These are phyloP conservation scores for Sclerotinia subarctica DNA, from an alignment of 2,329 filamentous ascomycete genomes.

Conservation along the genomic window DNA sequence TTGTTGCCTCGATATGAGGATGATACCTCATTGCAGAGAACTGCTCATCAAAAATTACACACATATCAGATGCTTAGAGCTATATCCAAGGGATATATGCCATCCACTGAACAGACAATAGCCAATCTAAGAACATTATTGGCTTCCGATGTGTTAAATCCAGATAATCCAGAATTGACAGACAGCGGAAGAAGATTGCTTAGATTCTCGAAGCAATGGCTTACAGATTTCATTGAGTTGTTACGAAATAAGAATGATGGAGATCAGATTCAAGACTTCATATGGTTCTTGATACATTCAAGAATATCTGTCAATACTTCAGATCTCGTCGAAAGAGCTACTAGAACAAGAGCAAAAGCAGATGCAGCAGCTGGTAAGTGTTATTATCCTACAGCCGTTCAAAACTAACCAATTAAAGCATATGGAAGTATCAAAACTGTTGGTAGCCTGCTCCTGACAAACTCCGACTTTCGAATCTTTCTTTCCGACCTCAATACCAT, in stretches of 20 bases:
- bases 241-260: slow-evolving; percentile 75
- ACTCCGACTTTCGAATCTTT: slow-evolving; percentile 85
- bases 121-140: slow-evolving; percentile 76
- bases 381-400: background rate
- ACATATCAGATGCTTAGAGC: slow-evolving; percentile 89
- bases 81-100: slow-evolving; percentile 81
- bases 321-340: slow-evolving; percentile 59
- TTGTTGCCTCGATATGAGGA: slow-evolving; percentile 80
- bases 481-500: slow-evolving; percentile 76
- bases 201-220: slow-evolving; percentile 68
- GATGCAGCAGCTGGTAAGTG: slow-evolving; percentile 66
- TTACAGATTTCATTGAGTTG: slow-evolving; percentile 78
- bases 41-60: slow-evolving; percentile 85
- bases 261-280: slow-evolving; percentile 87
- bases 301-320: slow-evolving; percentile 64
- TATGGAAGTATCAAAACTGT: slow-evolving; percentile 82
- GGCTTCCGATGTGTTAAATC: slow-evolving; percentile 73
- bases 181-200: slow-evolving; percentile 71
- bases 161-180: slow-evolving; percentile 71
- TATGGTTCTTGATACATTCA: slow-evolving; percentile 81
- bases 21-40: slow-evolving; percentile 73
- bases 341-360: slow-evolving; percentile 62
- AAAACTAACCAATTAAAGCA: slow-evolving; percentile 47
- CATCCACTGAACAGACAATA: slow-evolving; percentile 80
- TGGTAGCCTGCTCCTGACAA: slow-evolving; percentile 79